A percentile compares a stretch with the other conserved stretches of the same genome.
phyloP scores from a whole-genome alignment of 2,329 filamentous ascomycete species.

The Penicillium sp. region DNA sequence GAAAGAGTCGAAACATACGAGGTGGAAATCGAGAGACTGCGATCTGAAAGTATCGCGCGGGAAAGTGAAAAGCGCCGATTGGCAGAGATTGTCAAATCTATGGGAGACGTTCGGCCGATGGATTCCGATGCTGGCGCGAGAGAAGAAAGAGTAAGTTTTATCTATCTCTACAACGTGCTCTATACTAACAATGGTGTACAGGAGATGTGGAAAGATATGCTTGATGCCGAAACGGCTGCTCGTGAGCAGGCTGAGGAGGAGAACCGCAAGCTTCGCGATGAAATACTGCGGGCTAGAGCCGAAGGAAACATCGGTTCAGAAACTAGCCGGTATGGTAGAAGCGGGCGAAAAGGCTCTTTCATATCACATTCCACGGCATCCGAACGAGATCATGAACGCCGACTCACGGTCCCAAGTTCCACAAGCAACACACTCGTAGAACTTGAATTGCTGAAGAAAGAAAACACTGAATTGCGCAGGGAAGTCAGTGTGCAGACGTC shows the following conservation, averaged over 20 bases:
- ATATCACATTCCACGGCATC: constrained; percentile 35
- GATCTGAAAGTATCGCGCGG: constrained; percentile 70
- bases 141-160: constrained; percentile 44
- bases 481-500: constrained; percentile 95
- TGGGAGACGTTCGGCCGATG: constrained; percentile 52
- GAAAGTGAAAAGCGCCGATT: constrained; percentile 84
- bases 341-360: constrained; percentile 33
- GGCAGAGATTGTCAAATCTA: constrained; percentile 70
- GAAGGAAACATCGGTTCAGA: constrained; percentile 30
- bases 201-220: constrained; percentile 91
- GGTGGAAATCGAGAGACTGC: constrained; percentile 75
- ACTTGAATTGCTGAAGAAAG: constrained; percentile 76
- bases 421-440: constrained; percentile 73
- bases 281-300: constrained; percentile 66
- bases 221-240: constrained; percentile 85
- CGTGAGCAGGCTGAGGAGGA: constrained; percentile 90
- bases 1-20: constrained; percentile 83
- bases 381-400: constrained; percentile 27
- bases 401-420: constrained; percentile 51
- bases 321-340: constrained; percentile 29
- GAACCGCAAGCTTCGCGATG: constrained; percentile 76
- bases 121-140: constrained; percentile 48
- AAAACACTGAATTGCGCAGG: constrained; percentile 86
- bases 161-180: not conserved
- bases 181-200: constrained; percentile 29